Evolutionary conservation across 352 stramenopile species (phyloP).

Genomic region (Hyaloperonospora brassicae): DNA sequence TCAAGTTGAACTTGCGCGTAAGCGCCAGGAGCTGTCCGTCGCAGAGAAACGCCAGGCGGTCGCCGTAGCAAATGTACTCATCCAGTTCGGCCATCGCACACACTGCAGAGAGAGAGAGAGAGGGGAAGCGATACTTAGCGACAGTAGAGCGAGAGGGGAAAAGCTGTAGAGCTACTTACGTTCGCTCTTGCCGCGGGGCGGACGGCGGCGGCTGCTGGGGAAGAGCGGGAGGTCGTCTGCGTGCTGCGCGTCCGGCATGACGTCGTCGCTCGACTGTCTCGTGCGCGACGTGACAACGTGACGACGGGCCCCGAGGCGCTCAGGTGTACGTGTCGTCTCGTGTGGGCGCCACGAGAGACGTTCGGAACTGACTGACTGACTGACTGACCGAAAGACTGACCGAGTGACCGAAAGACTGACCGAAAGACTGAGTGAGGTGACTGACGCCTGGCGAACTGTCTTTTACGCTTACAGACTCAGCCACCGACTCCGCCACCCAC

Average conservation of each 20-base stretch:
- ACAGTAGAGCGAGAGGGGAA: not conserved
- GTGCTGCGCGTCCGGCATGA: constrained; percentile 17
- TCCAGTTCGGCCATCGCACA: constrained; percentile 21
- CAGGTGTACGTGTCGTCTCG: too few relatives aligned
- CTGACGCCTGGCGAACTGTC: too few relatives aligned
- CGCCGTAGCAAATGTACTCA: constrained; percentile 71
- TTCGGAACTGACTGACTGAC: too few relatives aligned
- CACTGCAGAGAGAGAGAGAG: constrained; percentile 1
- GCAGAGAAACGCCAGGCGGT: constrained; percentile 62
- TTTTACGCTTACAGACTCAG: too few relatives aligned
- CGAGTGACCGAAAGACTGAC: too few relatives aligned
- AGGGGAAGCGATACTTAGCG: not conserved
- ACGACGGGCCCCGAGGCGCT: constrained; percentile 7
- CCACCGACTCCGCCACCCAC: too few relatives aligned
- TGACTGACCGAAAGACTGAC: too few relatives aligned
- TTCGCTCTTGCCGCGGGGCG: constrained; percentile 21
- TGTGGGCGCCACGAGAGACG: too few relatives aligned
- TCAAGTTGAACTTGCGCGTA: constrained; percentile 68
- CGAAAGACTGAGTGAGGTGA: too few relatives aligned
- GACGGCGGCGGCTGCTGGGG: constrained; percentile 15
- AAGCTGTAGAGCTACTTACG: constrained; percentile 3
- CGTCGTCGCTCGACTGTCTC: constrained; percentile 11
- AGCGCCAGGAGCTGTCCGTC: constrained; percentile 64
- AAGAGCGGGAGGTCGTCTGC: constrained; percentile 21
- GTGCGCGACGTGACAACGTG: constrained; percentile 15